Evolutionary conservation across 2,329 filamentous ascomycete genomes (phyloP), one percentile per base, ranked within the genome.

Genomic region (Xylariaceae sp.): DNA sequence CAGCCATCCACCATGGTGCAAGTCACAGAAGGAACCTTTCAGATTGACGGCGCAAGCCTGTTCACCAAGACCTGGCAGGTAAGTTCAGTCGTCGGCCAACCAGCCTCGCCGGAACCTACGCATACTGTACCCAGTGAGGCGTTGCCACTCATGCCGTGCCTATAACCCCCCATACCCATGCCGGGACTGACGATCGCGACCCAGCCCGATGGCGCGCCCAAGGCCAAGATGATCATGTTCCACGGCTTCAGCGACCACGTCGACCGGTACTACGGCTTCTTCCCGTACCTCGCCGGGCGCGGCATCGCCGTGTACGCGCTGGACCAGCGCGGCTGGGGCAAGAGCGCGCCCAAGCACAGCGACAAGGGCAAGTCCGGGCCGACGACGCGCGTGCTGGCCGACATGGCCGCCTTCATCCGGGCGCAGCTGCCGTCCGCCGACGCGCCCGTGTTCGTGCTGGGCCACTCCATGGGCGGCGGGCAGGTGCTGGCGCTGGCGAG

Each of bases 171-270:
- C 30, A n/a, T n/a, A n/a, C n/a, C n/a, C n/a, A n/a, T n/a, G n/a
- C n/a, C n/a, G n/a, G n/a, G n/a, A n/a, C n/a, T n/a, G n/a, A n/a
- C n/a, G n/a, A n/a, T n/a, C n/a, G n/a, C n/a, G n/a, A n/a, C 15
- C 43, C 50, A 81, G 81, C 79, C 79, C 22, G 62, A 73, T 22
- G 73, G 69, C 12, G 64, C 73, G 11, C 64, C 76, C 41, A 78
- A 76, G 55, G 89, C 89, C 28, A 85, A 86, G 52, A 64, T 95
- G 37, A 73, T 93, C 55, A 86, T 94, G 64, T 69, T 96, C 49
- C 90, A 96, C 67, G 90, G 90, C 56, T 96, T 90, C 73, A 89
- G 81, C 63, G 90, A 95, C 64, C 88, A 94, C 64, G 71, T 86
- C 62, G 81, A 86, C 64, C 78, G 81, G 44, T 94, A 95, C 68